phyloP scores from a whole-genome alignment of 2,329 filamentous ascomycete species.

The Aspergillus hiratsukae region DNA sequence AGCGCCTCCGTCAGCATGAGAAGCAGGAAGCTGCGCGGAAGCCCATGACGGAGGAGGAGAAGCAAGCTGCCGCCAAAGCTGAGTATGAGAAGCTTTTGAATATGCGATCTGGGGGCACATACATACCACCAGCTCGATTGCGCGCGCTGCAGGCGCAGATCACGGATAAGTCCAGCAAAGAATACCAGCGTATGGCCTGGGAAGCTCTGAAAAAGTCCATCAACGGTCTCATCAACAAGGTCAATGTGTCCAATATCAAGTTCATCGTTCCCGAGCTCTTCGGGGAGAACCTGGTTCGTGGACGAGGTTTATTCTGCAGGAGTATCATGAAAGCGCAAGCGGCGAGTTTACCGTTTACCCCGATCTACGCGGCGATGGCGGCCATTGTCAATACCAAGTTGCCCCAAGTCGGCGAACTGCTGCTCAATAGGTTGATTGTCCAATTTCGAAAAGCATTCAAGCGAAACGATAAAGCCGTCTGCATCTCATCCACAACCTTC shows the following conservation, averaged over 20 bases:
- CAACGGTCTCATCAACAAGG: conserved; percentile 98
- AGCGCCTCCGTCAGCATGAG: conserved; percentile 51
- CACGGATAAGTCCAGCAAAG: conserved; percentile 91
- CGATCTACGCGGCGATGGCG: conserved; percentile 92
- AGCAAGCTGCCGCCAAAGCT: conserved; percentile 81
- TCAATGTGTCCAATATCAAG: conserved; percentile 98
- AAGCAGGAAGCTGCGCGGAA: conserved; percentile 46
- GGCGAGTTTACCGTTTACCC: conserved; percentile 89
- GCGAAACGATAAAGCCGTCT: conserved; percentile 95
- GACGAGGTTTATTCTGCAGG: conserved; percentile 86
- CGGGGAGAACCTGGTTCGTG: conserved; percentile 86
- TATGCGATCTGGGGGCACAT: conserved; percentile 92
- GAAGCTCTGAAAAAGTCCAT: conserved; percentile 98
- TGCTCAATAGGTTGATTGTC: conserved; percentile 78
- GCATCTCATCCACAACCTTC: conserved; percentile 87
- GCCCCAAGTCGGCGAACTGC: conserved; percentile 85
- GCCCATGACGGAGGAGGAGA: conserved; percentile 69
- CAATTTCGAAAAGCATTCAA: conserved; percentile 96
- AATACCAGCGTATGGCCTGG: conserved; percentile 99
- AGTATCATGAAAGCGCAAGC: conserved; percentile 99
- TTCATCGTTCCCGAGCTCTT: conserved; percentile 95
- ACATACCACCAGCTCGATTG: conserved; percentile 88
- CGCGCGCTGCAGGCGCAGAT: conserved; percentile 93
- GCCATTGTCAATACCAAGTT: conserved; percentile 98
- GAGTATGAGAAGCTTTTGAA: conserved; percentile 90